These are phyloP conservation scores for Geotrichum restrictum DNA, from an alignment of 1,139 yeast genomes.

Conservation along the genomic window DNA sequence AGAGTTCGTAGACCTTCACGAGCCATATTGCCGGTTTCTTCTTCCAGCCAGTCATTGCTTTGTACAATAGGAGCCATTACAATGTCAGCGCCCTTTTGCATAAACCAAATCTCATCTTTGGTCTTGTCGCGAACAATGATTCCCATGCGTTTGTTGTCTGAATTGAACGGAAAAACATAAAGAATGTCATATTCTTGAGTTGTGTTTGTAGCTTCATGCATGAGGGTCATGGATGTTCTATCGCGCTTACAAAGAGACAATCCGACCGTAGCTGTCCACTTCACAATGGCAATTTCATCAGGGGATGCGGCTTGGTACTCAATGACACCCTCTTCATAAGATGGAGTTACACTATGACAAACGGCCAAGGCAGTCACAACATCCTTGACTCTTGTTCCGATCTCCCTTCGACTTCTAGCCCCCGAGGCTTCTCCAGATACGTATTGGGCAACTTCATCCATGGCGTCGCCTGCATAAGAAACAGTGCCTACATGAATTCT, in stretches of 20 bases:
- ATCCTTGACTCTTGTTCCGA: conserved; percentile 73
- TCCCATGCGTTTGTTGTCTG: conserved; percentile 97
- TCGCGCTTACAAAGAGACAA: conserved; percentile 76
- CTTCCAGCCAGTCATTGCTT: conserved; percentile 92
- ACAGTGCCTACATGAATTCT: conserved; percentile 89
- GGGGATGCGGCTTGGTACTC: conserved; percentile 98
- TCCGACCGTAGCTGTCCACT: conserved; percentile 84
- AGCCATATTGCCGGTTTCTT: conserved; percentile 96
- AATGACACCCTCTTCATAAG: conserved; percentile 57
- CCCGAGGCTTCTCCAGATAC: conserved; percentile 41
- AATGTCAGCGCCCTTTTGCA: conserved; percentile 94
- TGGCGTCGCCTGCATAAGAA: conserved; percentile 84
- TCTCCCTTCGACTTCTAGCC: conserved; percentile 54
- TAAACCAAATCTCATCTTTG: conserved; percentile 72
- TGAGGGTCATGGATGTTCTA: conserved; percentile 63
- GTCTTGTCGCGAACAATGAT: conserved; percentile 64
- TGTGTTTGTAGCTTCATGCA: conserved; percentile 59
- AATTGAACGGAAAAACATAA: conserved; percentile 86
- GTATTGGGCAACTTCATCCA: conserved; percentile 80
- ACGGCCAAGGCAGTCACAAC: conserved; percentile 75
- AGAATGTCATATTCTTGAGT: conserved; percentile 61
- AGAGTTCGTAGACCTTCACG: conserved; percentile 94
- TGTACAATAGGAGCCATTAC: conserved; percentile 87
- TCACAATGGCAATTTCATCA: conserved; percentile 95
- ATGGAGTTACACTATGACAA: conserved; percentile 95